Evolutionary conservation across 192 early-diverging fungal species (phyloP), one percentile per base, ranked within the genome.

Genomic region (Coemansia sp.): DNA sequence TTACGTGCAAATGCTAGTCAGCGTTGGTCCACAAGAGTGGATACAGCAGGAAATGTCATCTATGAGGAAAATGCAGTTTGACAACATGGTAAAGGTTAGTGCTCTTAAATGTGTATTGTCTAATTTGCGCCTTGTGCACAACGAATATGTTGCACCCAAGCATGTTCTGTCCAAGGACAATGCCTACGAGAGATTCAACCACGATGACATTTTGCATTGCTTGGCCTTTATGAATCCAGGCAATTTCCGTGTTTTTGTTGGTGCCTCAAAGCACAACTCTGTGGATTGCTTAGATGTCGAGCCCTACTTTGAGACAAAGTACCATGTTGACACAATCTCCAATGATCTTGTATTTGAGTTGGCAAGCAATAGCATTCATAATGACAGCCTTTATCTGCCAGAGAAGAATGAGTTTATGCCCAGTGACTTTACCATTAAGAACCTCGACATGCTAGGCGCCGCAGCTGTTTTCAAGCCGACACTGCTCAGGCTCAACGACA

Each of bases 281-380:
- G 52, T 72, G 4, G 50, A 69, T 0, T 60, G 71, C 41, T 58
- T 64, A 11, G 35, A 74, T 27, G 83, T 80, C 48, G 91, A 91
- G 35, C 40, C 72, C 19, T 90, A 87, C 83, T 97, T 94, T 65
- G 88, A 84, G 3, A 88, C 87, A 0, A 83, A 92, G 54, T 95
- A 95, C 60, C 65, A 78, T 24, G 70, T 89, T 27, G 69, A 15
- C 14, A 37, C 15, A 15, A 44, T 62, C 2, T 48, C 60, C 0
- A 5, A 22, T 3, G 34, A n/a, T 2, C 46, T 62, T 9, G 12
- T 10, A 27, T 61, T 88, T 12, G 84, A 84, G 37, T 80, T 67
- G 17, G 83, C 82, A 4, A 70, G 87, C 22, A 86, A 87, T 56
- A 15, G n/a, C 15, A 37, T 8, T 10, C 2, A 15, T 39, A 11